These are phyloP conservation scores for Colletotrichum melonis DNA, from an alignment of 2,329 filamentous ascomycete genomes.

Conservation along the genomic window DNA sequence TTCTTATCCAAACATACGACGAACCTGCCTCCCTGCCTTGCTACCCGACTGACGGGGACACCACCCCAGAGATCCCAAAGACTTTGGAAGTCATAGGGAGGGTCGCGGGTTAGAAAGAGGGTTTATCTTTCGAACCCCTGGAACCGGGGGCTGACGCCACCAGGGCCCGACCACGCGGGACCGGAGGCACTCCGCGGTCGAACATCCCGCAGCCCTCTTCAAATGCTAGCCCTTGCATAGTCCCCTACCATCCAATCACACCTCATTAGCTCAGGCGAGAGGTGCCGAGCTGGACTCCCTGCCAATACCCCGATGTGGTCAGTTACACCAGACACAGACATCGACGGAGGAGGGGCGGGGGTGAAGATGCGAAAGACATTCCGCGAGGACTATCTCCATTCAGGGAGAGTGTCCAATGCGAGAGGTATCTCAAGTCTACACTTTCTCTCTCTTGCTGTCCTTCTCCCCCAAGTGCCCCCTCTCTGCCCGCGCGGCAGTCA, in stretches of 20 bases:
- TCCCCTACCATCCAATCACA: slow-evolving; percentile 5
- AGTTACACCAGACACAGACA: slow-evolving; percentile 7
- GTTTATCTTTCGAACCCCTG: slow-evolving; percentile 13
- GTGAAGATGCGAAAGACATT: slow-evolving; percentile 18
- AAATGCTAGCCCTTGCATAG: slow-evolving; percentile 18
- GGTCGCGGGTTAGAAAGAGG: neutral
- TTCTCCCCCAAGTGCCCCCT: neutral
- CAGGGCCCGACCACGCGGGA: slow-evolving; percentile 30
- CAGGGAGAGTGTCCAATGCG: neutral
- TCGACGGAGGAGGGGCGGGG: neutral
- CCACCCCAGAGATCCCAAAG: neutral
- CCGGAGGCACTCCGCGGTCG: slow-evolving; percentile 16
- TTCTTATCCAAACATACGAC: neutral
- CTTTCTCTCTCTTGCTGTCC: neutral
- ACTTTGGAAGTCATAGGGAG: neutral
- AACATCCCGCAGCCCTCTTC: neutral
- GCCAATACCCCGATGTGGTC: slow-evolving; percentile 16
- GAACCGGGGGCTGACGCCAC: slow-evolving; percentile 17
- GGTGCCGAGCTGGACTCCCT: slow-evolving; percentile 18
- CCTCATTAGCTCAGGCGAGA: neutral
- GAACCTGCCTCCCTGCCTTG: neutral
- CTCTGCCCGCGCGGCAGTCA: neutral
- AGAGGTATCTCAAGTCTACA: neutral
- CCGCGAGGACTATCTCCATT: slow-evolving; percentile 11
- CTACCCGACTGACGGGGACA: neutral